Conservation (phyloP, 1,284 basidiomycete species). For the Moesziomyces globuligerus region DNA sequence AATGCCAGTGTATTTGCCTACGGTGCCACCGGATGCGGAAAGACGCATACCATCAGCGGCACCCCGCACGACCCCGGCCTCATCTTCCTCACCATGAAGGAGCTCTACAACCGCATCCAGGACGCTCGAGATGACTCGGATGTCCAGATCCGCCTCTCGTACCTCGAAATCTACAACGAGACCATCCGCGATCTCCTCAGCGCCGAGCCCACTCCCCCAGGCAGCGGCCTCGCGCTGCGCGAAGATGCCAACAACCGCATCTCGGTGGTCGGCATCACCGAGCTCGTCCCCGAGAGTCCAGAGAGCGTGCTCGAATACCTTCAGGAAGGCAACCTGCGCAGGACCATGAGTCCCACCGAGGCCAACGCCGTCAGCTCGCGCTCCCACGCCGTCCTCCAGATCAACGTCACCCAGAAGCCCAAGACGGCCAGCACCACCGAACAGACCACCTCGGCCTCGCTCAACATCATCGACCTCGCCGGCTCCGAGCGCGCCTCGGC, state of each 20-base stretch:
- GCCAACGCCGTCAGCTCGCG: conserved; percentile 66
- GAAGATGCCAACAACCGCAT: conserved; percentile 65
- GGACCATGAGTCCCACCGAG: conserved; percentile 66
- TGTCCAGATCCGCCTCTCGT: conserved; percentile 62
- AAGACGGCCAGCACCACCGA: conserved; percentile 61
- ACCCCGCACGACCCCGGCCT: conserved; percentile 63
- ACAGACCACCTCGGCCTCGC: conserved; percentile 63
- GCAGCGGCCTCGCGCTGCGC: conserved; percentile 61
- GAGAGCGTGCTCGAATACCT: conserved; percentile 64
- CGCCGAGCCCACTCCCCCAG: conserved; percentile 59
- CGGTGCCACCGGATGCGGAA: conserved; percentile 67
- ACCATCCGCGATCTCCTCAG: conserved; percentile 65
- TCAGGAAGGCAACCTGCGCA: conserved; percentile 63
- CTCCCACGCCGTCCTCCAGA: conserved; percentile 65
- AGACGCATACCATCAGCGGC: conserved; percentile 67
- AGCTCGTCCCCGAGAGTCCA: conserved; percentile 61
- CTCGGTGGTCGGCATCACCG: conserved; percentile 66
- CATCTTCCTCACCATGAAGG: conserved; percentile 67
- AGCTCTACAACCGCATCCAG: conserved; percentile 63
- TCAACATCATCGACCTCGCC: conserved; percentile 67
- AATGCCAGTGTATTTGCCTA: conserved; percentile 67
- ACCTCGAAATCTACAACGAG: conserved; percentile 67
- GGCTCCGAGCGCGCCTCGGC: conserved; percentile 66
- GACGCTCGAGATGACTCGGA: conserved; percentile 59
- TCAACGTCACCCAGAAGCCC: conserved; percentile 65